Conservation (phyloP, 306 rosid genomes). For the Corylus avellana region DNA sequence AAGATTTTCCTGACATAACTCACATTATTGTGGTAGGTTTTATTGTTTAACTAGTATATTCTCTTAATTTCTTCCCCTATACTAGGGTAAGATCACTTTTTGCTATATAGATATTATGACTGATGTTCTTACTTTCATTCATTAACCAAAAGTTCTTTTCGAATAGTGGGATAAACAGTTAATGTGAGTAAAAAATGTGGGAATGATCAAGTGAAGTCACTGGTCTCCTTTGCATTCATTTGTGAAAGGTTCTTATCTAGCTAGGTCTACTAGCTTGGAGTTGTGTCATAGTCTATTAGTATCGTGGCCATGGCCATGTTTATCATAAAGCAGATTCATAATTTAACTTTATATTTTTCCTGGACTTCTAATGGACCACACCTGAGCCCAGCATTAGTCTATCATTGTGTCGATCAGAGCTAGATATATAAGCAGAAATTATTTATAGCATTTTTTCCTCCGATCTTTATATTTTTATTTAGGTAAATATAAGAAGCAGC, state of each 20-base stretch:
- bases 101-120: not conserved
- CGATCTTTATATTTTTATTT: too few relatives aligned
- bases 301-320: not conserved
- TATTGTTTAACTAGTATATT: conserved; percentile 13
- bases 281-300: not conserved
- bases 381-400: too few relatives aligned
- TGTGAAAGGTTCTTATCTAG: not conserved
- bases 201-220: not conserved
- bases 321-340: not conserved
- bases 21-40: conserved; percentile 85
- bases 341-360: too few relatives aligned
- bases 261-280: not conserved
- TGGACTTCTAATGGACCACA: too few relatives aligned
- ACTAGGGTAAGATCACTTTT: not conserved
- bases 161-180: not conserved
- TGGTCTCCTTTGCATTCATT: not conserved
- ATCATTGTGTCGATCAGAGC: too few relatives aligned
- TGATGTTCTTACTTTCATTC: not conserved
- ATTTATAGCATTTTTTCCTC: too few relatives aligned
- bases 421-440: too few relatives aligned
- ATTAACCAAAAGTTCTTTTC: not conserved
- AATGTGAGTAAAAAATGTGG: not conserved
- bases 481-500: too few relatives aligned
- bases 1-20: conserved; percentile 57
- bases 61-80: not conserved